Conservation (phyloP, 805 yeast species). For the Starmerella geochares region DNA sequence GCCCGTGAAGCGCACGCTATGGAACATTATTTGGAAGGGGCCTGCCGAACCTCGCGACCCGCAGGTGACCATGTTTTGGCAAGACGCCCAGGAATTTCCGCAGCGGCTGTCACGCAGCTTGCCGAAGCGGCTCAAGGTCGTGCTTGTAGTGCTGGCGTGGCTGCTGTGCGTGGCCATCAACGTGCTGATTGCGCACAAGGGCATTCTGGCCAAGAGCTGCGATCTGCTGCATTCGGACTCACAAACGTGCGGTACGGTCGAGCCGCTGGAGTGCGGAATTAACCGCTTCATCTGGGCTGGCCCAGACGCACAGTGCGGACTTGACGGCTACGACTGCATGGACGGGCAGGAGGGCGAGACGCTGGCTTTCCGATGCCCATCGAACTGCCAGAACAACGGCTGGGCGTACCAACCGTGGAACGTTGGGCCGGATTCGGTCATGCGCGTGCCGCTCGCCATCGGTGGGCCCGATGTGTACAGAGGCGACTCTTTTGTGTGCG, state of each 20-base stretch:
- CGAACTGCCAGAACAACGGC: conserved; percentile 69
- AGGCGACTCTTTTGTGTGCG: conserved; percentile 83
- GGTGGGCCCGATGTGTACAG: conserved; percentile 62
- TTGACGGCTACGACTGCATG: conserved; percentile 52
- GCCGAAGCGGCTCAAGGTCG: conserved; percentile 14
- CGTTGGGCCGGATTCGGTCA: conserved; percentile 57
- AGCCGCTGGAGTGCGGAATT: conserved; percentile 23
- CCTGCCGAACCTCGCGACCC: conserved; percentile 16
- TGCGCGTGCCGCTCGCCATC: conserved; percentile 60
- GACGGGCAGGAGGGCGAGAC: conserved; percentile 34
- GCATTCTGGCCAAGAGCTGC: conserved; percentile 22
- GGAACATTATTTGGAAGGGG: conserved; percentile 8
- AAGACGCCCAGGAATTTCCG: conserved; percentile 16
- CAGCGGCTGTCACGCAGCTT: conserved; percentile 7
- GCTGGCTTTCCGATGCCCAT: conserved; percentile 68
- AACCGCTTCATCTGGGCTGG: conserved; percentile 52
- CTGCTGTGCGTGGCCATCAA: conserved; percentile 23
- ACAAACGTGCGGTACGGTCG: conserved; percentile 6
- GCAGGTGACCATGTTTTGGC: conserved; percentile 15
- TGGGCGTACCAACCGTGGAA: conserved; percentile 66
- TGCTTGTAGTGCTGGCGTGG: conserved; percentile 12
- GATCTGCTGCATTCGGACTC: neutral
- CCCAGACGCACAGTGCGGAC: conserved; percentile 65
- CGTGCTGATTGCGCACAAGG: conserved; percentile 17
- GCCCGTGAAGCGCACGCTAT: neutral